Evolutionary conservation across 805 yeast species (phyloP).

Genomic region (Ogataea thermomethanolica): DNA sequence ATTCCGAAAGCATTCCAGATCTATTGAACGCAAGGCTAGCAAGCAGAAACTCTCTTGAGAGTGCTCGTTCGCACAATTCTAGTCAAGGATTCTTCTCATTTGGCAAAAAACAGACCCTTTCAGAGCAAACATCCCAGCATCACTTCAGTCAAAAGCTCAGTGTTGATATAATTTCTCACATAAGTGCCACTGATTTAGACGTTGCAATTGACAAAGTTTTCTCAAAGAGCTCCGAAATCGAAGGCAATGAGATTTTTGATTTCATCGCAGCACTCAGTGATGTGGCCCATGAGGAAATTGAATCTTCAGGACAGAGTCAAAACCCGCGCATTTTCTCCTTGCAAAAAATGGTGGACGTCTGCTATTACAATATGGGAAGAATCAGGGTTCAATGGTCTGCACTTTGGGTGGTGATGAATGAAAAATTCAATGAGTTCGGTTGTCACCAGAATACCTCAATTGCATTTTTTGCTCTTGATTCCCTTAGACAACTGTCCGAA

Average conservation of each 20-base stretch:
- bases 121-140: constrained; percentile 66
- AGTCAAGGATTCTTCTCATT: constrained; percentile 51
- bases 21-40: constrained; percentile 72
- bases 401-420: constrained; percentile 91
- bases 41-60: constrained; percentile 52
- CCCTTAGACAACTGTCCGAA: constrained; percentile 87
- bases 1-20: constrained; percentile 82
- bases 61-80: constrained; percentile 38
- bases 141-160: constrained; percentile 69
- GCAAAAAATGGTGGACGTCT: constrained; percentile 94
- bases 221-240: constrained; percentile 71
- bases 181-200: constrained; percentile 65
- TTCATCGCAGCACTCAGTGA: constrained; percentile 85
- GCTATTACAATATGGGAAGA: constrained; percentile 96
- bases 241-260: constrained; percentile 80
- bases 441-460: constrained; percentile 73
- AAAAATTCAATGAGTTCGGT: constrained; percentile 80
- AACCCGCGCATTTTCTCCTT: constrained; percentile 90
- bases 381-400: constrained; percentile 96
- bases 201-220: constrained; percentile 85
- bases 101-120: constrained; percentile 47
- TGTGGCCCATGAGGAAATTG: constrained; percentile 88
- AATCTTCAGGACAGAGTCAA: constrained; percentile 73
- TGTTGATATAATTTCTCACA: constrained; percentile 51
- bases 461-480: constrained; percentile 88